Evolutionary conservation across 2,329 filamentous ascomycete species (phyloP), one percentile per base, ranked within the genome.

Genomic region (Amesomyces nigricolor): DNA sequence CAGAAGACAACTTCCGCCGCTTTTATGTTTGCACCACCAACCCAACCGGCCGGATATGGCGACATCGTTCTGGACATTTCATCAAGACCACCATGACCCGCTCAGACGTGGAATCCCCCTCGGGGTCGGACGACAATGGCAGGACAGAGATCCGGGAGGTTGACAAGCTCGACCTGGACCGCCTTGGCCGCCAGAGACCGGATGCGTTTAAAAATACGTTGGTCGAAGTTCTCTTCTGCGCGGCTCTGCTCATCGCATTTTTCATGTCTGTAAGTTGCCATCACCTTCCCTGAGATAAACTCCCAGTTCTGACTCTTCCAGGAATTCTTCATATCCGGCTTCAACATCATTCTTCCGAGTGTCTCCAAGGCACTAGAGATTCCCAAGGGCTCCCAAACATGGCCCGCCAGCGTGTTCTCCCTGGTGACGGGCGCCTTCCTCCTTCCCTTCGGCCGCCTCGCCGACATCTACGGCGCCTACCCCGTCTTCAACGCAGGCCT

Each of bases 271-370:
- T 79, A 69, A 53, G 76, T 68, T 11, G 2, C 22, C 17, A 26
- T 47, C 30, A 46, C 26, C 30, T 44, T 43, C 47, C 32, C 32
- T 22, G 13, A 22, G 35, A 26, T 35, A n/a, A 13, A 16, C 29
- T 5, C 32, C 17, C 7, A 17, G 48, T 35, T 13, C 40, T 42
- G 17, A 47, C 48, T 16, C 10, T 1, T 19, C 16, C 64, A 82
- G 76, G 88, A 91, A 71, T 91, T 86, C 70, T 87, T 86, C 66
- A 80, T 92, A 49, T 87, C 85, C 46, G 89, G 89, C 32, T 94
- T 91, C 68, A 80, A 79, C 57, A 86, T 87, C 62, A 80, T 92
- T 26, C 70, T 91, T 0, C 88, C 89, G 0, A 81, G 81, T 0
- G 68, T 94, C 3, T 74, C 82, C 10, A 66, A 69, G 10, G 77